phyloP scores from a whole-genome alignment of 139 green algal species.

The Auxenochlorella protothecoides region DNA sequence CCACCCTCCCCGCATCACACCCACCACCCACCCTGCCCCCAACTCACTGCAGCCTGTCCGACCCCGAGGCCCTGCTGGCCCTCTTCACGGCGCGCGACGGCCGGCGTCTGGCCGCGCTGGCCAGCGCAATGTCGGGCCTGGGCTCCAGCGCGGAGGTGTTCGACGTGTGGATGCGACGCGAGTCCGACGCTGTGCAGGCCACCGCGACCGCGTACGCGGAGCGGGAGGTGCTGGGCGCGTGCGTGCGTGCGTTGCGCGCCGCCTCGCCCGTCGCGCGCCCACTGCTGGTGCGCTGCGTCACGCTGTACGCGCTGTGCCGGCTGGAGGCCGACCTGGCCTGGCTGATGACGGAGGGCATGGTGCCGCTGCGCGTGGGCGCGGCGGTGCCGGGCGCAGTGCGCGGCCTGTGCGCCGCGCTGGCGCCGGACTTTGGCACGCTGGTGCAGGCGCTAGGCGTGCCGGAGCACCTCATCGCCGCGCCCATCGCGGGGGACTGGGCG shows the following conservation, averaged over 20 bases:
- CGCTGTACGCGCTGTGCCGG: conserved; percentile 55
- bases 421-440: conserved; percentile 30
- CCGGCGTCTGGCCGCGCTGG: conserved; percentile 47
- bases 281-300: conserved; percentile 39
- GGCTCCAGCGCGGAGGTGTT: conserved; percentile 38
- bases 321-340: conserved; percentile 65
- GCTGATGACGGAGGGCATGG: conserved; percentile 55
- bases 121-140: conserved; percentile 28
- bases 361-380: conserved; percentile 31
- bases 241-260: conserved; percentile 16
- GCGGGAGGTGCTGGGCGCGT: conserved; percentile 67
- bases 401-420: conserved; percentile 35
- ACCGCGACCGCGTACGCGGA: conserved; percentile 59
- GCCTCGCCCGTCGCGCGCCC: conserved; percentile 11
- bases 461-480: conserved; percentile 67
- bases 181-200: conserved; percentile 67
- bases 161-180: conserved; percentile 79
- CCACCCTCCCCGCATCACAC: too few species aligned
- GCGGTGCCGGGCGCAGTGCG: conserved; percentile 36
- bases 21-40: not conserved
- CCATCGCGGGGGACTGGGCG: conserved; percentile 76
- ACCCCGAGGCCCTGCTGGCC: conserved; percentile 28
- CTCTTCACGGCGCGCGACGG: conserved; percentile 44
- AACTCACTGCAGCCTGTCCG: conserved; percentile 1
- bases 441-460: conserved; percentile 74